phyloP scores from a whole-genome alignment of 2,329 filamentous ascomycete genomes.

The Massarina eburnea region DNA sequence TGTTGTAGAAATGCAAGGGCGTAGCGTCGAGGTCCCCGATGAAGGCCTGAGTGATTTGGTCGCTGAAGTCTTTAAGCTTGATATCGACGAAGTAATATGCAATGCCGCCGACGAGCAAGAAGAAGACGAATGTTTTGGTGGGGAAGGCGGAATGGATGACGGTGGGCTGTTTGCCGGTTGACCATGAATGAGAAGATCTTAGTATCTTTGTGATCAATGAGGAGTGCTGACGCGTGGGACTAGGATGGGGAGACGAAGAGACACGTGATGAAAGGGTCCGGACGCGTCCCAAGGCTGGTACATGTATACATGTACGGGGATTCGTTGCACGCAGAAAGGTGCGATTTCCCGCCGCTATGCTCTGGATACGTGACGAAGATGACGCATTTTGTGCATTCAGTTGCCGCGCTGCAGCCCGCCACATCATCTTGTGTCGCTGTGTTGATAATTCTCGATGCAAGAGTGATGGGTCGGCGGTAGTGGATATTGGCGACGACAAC shows the following conservation, averaged over 20 bases:
- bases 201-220: not conserved
- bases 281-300: slow-evolving; percentile 11
- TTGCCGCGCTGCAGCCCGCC: slow-evolving; percentile 8
- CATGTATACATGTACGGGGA: not conserved
- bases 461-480: not conserved
- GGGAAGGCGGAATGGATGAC: slow-evolving; percentile 33
- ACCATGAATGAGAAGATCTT: not conserved
- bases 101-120: slow-evolving; percentile 22
- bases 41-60: slow-evolving; percentile 20
- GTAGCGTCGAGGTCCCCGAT: slow-evolving; percentile 14
- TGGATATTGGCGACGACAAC: not conserved
- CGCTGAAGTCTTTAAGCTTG: slow-evolving; percentile 20
- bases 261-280: slow-evolving; percentile 20
- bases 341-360: slow-evolving; percentile 8
- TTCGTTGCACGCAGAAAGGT: slow-evolving; percentile 6
- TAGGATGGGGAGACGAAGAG: not conserved
- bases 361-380: slow-evolving; percentile 3
- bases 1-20: slow-evolving; percentile 29
- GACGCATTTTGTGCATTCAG: not conserved
- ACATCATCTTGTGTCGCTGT: slow-evolving; percentile 11
- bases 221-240: not conserved
- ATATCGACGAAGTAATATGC: slow-evolving; percentile 30
- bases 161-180: not conserved
- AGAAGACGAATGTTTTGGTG: slow-evolving; percentile 31
- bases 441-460: not conserved